phyloP scores from a whole-genome alignment of 169 alveolate species.

The Eimeria praecox region DNA sequence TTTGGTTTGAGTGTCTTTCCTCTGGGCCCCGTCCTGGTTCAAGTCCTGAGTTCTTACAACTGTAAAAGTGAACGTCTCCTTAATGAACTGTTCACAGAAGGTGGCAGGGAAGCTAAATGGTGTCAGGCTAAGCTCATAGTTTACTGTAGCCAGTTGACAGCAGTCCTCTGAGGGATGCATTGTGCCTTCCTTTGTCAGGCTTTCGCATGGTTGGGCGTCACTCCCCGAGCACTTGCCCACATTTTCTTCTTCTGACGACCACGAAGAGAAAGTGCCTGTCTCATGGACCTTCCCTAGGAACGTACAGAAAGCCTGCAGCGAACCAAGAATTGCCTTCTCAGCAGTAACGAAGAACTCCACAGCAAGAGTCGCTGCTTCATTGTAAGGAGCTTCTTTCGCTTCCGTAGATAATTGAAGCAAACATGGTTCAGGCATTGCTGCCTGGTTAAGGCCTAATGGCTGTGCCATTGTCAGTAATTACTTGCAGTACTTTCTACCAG shows the following conservation, averaged over 20 bases:
- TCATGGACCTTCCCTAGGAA: constrained; percentile 56
- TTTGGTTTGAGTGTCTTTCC: constrained; percentile 54
- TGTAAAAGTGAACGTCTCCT: background rate
- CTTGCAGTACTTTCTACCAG: background rate
- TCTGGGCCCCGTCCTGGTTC: constrained; percentile 22
- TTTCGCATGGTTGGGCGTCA: background rate
- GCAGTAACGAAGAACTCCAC: constrained; percentile 50
- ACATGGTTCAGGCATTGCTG: background rate
- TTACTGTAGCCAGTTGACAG: constrained; percentile 17
- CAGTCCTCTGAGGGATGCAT: background rate
- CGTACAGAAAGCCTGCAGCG: constrained; percentile 40
- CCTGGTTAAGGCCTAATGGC: background rate
- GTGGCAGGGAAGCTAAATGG: constrained; percentile 69
- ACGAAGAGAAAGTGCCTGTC: constrained; percentile 15
- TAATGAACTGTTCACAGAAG: constrained; percentile 46
- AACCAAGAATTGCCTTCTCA: constrained; percentile 40
- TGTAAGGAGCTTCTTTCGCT: constrained; percentile 54
- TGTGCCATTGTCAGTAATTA: background rate
- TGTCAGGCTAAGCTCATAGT: background rate
- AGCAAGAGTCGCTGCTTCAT: constrained; percentile 22
- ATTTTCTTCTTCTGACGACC: background rate
- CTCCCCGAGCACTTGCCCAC: background rate
- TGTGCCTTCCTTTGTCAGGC: background rate
- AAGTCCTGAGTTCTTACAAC: constrained; percentile 37
- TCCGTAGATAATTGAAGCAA: background rate